Evolutionary conservation across 106 monocot genomes (phyloP).

Genomic region (Iris macrosiphon): DNA sequence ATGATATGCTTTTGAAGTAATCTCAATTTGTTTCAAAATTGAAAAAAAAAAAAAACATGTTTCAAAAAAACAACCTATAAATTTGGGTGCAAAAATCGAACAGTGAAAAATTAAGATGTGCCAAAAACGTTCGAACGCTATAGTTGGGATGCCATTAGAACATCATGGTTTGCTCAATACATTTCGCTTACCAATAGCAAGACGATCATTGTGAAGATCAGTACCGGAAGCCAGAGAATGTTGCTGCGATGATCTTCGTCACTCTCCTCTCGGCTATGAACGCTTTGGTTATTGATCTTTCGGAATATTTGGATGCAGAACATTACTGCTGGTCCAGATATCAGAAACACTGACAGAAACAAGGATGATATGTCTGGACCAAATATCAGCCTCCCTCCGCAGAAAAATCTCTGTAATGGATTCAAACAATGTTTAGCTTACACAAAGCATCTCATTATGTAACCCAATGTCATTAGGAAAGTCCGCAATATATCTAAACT

Average conservation of each 20-base stretch:
- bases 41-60: no score
- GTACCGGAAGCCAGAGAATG: conserved; percentile 46
- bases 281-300: conserved; percentile 24
- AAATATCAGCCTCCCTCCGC: conserved; percentile 90
- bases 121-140: no score
- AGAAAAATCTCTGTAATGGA: conserved; percentile 69
- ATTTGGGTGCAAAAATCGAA: no score
- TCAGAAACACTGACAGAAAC: conserved; percentile 52
- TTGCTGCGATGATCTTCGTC: conserved; percentile 11
- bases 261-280: neutral
- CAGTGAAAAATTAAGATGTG: no score
- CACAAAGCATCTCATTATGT: no score
- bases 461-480: neutral
- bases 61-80: no score
- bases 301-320: conserved; percentile 53
- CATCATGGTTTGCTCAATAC: no score
- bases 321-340: conserved; percentile 51
- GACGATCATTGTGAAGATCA: conserved; percentile 39
- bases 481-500: neutral
- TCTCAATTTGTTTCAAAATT: no score
- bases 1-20: no score
- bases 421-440: neutral
- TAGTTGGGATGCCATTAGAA: no score
- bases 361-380: conserved; percentile 89
- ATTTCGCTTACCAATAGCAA: conserved; percentile 42